Evolutionary conservation across 2,329 filamentous ascomycete species (phyloP).

Genomic region (Lachnellula occidentalis): DNA sequence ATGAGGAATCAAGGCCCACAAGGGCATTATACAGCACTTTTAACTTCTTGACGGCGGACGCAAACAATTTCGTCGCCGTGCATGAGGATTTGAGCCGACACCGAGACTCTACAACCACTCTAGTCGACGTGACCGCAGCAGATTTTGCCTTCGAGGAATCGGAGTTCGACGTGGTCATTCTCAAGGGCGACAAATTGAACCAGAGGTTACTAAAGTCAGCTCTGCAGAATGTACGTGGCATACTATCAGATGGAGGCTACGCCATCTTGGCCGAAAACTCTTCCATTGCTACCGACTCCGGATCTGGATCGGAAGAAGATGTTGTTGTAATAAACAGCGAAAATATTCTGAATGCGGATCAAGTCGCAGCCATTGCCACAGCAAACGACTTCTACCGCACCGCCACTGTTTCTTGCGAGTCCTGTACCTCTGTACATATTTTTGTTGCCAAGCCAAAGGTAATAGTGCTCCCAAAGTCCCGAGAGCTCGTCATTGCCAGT

Average conservation of each 20-base stretch:
- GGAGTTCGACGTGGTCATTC: constrained; percentile 9
- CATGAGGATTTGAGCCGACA: constrained; percentile 5
- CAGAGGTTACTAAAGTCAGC: neutral
- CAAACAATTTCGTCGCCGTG: constrained; percentile 8
- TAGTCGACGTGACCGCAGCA: neutral
- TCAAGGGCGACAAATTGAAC: constrained; percentile 2
- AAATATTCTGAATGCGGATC: neutral
- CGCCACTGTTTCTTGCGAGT: constrained; percentile 5
- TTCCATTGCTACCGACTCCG: neutral
- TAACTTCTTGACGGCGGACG: constrained; percentile 8
- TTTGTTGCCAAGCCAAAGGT: constrained; percentile 1
- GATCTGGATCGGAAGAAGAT: constrained; percentile 39
- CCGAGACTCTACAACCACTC: neutral
- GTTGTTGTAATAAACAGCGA: constrained; percentile 57
- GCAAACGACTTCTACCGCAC: constrained; percentile 1
- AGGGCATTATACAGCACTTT: constrained; percentile 5
- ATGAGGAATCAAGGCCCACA: constrained; percentile 11
- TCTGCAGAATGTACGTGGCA: constrained; percentile 2
- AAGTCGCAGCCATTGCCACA: neutral
- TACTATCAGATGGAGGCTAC: constrained; percentile 3
- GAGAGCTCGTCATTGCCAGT: constrained; percentile 2
- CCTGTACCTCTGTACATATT: constrained; percentile 1
- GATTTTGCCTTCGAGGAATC: neutral
- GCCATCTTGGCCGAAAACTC: constrained; percentile 1
- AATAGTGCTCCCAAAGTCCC: neutral